These are phyloP conservation scores for Neonectria neomacrospora DNA, from an alignment of 2,329 filamentous ascomycete genomes.

Conservation along the genomic window DNA sequence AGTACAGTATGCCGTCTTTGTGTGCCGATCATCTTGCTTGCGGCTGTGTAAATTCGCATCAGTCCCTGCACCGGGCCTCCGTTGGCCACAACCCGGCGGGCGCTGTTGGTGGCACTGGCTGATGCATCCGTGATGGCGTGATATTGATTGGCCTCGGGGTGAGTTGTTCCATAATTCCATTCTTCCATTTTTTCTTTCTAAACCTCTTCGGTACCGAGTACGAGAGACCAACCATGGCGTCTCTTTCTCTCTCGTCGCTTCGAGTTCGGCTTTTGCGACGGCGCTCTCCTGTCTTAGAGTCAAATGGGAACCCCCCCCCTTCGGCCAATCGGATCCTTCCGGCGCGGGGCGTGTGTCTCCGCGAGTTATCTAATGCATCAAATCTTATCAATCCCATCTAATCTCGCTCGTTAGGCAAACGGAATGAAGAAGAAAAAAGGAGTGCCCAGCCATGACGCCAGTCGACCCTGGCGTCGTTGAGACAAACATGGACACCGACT, in stretches of 20 bases:
- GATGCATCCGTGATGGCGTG: conserved; percentile 20
- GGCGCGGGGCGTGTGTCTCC: conserved; percentile 17
- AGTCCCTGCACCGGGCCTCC: not conserved
- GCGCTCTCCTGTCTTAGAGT: not conserved
- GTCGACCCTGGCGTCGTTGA: not conserved
- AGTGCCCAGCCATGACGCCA: conserved; percentile 16
- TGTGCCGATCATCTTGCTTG: not conserved
- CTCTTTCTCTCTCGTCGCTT: not conserved
- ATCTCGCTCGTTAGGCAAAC: conserved; percentile 35
- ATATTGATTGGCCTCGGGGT: conserved; percentile 12
- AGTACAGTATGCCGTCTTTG: not conserved
- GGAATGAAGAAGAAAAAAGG: conserved; percentile 8
- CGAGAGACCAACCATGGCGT: not conserved
- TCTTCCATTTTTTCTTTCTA: not conserved
- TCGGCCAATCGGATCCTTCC: conserved; percentile 36
- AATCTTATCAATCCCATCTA: conserved; percentile 48
- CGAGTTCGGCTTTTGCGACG: not conserved
- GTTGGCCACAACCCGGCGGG: not conserved
- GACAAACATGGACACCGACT: conserved; percentile 30
- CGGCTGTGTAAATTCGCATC: not conserved
- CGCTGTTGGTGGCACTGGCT: conserved; percentile 9
- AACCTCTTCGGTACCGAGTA: conserved; percentile 2
- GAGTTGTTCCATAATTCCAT: not conserved
- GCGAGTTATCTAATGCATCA: conserved; percentile 31
- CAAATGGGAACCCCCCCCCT: not conserved